Conservation (phyloP, 129 eudicot genomes). For the Arctium minus region DNA sequence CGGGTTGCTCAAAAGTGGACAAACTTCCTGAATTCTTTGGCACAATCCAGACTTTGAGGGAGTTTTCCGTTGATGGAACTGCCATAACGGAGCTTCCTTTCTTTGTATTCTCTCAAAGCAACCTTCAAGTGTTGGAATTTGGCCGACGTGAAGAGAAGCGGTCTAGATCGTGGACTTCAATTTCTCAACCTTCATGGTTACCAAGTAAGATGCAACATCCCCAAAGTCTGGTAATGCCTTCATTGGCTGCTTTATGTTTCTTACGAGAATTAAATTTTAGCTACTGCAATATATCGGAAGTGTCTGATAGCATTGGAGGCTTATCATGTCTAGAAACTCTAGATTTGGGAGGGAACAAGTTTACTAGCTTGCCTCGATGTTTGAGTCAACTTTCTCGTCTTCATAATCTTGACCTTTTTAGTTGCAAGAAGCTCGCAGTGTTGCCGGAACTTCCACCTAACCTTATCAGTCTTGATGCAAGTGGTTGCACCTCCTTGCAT, state of each 20-base stretch:
- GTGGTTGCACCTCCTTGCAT: background rate
- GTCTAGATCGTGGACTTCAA: background rate
- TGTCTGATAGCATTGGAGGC: slow-evolving; percentile 7
- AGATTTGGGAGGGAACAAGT: background rate
- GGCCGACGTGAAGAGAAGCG: background rate
- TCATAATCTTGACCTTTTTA: background rate
- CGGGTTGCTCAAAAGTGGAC: background rate
- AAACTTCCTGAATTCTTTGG: too few species aligned
- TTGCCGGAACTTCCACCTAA: slow-evolving; percentile 9
- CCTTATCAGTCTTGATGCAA: background rate
- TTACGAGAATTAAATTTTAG: background rate
- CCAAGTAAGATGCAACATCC: background rate
- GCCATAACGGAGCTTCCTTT: background rate
- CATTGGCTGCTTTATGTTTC: background rate
- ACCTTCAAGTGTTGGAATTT: background rate
- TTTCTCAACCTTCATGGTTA: background rate
- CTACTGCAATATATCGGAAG: background rate
- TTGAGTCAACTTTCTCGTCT: slow-evolving; percentile 9
- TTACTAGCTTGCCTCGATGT: slow-evolving; percentile 17
- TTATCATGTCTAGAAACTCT: slow-evolving; percentile 10
- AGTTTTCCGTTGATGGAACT: too few species aligned
- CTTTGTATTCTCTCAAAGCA: background rate
- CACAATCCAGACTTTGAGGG: too few species aligned
- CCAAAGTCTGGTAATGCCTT: background rate
- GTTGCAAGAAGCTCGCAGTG: slow-evolving; percentile 11